These are phyloP conservation scores for Phaeolepiota aurea DNA, from an alignment of 768 basidiomycete species.

Conservation along the genomic window DNA sequence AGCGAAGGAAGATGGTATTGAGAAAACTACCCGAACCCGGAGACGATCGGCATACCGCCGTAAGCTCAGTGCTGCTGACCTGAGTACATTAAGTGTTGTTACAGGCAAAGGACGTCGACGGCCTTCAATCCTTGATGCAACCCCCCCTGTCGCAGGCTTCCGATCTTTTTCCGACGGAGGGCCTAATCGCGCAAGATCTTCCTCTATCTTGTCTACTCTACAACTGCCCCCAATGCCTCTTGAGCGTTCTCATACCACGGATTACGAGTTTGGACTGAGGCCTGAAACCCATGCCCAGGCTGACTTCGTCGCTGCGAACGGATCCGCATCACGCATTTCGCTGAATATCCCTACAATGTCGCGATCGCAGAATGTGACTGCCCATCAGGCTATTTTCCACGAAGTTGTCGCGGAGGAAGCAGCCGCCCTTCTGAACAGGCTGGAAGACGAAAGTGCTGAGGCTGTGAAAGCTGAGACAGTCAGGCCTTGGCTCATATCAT, in stretches of 20 bases:
- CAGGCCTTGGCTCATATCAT: slow-evolving; percentile 56
- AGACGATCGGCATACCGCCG: slow-evolving; percentile 32
- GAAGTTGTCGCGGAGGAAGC: slow-evolving; percentile 69
- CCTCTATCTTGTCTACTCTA: slow-evolving; percentile 27
- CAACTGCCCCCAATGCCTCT: slow-evolving; percentile 17
- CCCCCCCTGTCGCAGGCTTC: not conserved
- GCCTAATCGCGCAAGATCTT: slow-evolving; percentile 20
- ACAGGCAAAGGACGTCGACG: slow-evolving; percentile 15
- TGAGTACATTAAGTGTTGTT: slow-evolving; percentile 13
- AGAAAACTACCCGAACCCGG: slow-evolving; percentile 28
- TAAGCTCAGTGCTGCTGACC: slow-evolving; percentile 25
- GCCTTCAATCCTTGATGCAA: slow-evolving; percentile 18
- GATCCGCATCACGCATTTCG: slow-evolving; percentile 23
- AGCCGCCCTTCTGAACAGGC: slow-evolving; percentile 40
- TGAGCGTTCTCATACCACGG: slow-evolving; percentile 19
- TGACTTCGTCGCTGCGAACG: slow-evolving; percentile 29
- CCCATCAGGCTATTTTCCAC: slow-evolving; percentile 54
- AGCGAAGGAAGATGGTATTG: slow-evolving; percentile 37
- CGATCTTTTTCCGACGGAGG: slow-evolving; percentile 3
- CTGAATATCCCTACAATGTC: slow-evolving; percentile 14
- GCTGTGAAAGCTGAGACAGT: slow-evolving; percentile 32
- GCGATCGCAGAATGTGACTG: slow-evolving; percentile 37
- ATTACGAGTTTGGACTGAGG: slow-evolving; percentile 23
- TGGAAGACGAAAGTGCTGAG: slow-evolving; percentile 48
- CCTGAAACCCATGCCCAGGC: slow-evolving; percentile 39